These are phyloP conservation scores for Hyphopichia fennica DNA, from an alignment of 1,139 yeast genomes.

Conservation along the genomic window DNA sequence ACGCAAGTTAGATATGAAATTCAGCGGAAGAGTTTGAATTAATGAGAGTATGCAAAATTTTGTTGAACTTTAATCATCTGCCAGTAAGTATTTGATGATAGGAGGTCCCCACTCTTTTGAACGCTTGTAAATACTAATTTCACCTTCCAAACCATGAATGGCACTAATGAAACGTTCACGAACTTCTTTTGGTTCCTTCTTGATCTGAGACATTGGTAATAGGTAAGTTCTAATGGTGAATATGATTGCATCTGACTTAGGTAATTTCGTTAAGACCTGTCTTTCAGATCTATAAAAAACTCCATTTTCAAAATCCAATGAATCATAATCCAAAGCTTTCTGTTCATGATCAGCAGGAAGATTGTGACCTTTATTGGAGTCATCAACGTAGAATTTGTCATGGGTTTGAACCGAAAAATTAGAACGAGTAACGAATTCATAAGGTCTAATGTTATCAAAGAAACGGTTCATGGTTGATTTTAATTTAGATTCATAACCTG, in stretches of 20 bases:
- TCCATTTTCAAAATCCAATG: constrained; percentile 52
- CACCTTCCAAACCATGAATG: constrained; percentile 38
- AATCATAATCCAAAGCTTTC: constrained; percentile 37
- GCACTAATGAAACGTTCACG: constrained; percentile 42
- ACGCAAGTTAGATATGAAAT: too few species aligned
- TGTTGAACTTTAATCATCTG: background rate
- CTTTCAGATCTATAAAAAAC: constrained; percentile 63
- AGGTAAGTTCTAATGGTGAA: constrained; percentile 67
- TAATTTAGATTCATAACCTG: constrained; percentile 55
- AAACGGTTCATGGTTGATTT: constrained; percentile 63
- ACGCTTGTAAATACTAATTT: constrained; percentile 38
- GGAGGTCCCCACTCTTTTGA: constrained; percentile 44
- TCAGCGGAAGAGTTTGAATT: too few species aligned
- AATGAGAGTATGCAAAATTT: too few species aligned
- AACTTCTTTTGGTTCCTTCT: constrained; percentile 51
- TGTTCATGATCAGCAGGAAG: constrained; percentile 22
- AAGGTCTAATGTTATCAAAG: constrained; percentile 49
- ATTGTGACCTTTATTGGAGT: constrained; percentile 50
- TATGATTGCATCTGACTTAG: constrained; percentile 51
- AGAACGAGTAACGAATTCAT: constrained; percentile 56
- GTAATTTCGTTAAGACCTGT: constrained; percentile 60
- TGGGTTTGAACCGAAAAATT: constrained; percentile 68
- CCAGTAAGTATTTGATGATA: constrained; percentile 27
- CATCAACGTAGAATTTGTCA: constrained; percentile 48
- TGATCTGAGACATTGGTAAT: constrained; percentile 57